phyloP scores from a whole-genome alignment of 331 rosid species.

The Erythrophleum ivorense region DNA sequence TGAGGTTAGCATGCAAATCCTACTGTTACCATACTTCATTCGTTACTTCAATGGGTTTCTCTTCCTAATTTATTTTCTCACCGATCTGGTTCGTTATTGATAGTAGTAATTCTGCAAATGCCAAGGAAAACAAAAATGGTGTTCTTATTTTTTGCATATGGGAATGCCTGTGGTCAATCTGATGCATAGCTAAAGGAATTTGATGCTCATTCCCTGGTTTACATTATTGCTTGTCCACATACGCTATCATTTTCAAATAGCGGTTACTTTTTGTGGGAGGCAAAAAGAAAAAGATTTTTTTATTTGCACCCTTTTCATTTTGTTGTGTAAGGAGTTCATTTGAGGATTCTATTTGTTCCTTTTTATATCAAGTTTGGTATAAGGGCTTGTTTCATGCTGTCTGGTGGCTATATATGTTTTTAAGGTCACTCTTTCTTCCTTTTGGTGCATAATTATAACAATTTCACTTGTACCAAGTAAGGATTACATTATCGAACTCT shows the following conservation, averaged over 20 bases:
- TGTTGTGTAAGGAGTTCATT: background rate
- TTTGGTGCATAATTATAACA: background rate
- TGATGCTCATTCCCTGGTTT: background rate
- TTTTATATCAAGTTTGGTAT: background rate
- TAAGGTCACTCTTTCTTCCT: background rate
- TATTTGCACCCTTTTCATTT: background rate
- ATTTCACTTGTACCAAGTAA: background rate
- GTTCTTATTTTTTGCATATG: background rate
- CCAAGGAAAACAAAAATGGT: background rate
- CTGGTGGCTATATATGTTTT: background rate
- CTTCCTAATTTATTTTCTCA: background rate
- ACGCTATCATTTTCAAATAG: too few species aligned
- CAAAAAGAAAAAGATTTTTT: background rate
- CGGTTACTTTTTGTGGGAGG: background rate
- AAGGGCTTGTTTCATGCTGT: background rate
- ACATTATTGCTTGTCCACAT: background rate
- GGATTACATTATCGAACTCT: background rate
- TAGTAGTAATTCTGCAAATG: background rate
- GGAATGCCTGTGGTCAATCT: background rate
- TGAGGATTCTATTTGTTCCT: background rate
- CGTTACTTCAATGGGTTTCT: background rate
- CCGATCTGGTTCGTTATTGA: background rate
- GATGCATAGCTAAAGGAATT: background rate
- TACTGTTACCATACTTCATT: background rate
- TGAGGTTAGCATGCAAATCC: conserved; percentile 16